Base-by-base conservation (phyloP, 352 stramenopile genomes). In the Phytophthora colocasiae region DNA sequence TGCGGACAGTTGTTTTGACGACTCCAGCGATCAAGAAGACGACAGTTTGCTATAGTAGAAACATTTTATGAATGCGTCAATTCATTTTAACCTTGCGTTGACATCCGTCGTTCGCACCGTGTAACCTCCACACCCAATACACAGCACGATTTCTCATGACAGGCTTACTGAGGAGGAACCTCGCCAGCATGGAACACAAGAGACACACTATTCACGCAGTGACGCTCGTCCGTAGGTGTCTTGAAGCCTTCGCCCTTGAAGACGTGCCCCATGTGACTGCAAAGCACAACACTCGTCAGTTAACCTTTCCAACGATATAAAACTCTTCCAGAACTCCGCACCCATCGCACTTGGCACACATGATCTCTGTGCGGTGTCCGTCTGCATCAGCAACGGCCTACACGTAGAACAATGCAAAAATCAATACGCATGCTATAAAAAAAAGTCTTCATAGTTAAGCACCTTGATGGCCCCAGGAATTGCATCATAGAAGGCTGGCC, bases 121-220 rank as follows among this genome's bases (percentile, higher is more conserved):
- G 22, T 22, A 22, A 22, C 22, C 22, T 22, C 22, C 22, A 2
- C 22, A 22, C 22, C 22, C 22, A 22, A 22, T 22, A 22, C 22
- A 22, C 8, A 46, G 36, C 22, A 46, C 34, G n/a, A 38, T 46
- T 44, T 17, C 22, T 52, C 22, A 22, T 10, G 14, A 24, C 7
- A n/a, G 2, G 53, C 31, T 80, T 59, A 78, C 58, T 84, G 63
- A 57, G 73, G 52, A 50, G 75, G 66, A 40, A 82, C 73, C 64
- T 95, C 86, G 47, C 81, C 79, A 0, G 70, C 71, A 50, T 93
- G 78, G 71, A 97, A 97, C 51, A 92, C 78, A 31, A 97, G 83
- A 54, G 89, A 96, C 26, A 94, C 85, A 52, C 86, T 96, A 80
- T 97, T 97, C 24, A 98, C 90, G 53, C 90, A 97, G 76, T 97